Percentiles rank a stretch among this genome's conserved stretches.
Evolutionary conservation across 805 yeast genomes (phyloP).

Genomic region (Phaffomyces opuntiae): DNA sequence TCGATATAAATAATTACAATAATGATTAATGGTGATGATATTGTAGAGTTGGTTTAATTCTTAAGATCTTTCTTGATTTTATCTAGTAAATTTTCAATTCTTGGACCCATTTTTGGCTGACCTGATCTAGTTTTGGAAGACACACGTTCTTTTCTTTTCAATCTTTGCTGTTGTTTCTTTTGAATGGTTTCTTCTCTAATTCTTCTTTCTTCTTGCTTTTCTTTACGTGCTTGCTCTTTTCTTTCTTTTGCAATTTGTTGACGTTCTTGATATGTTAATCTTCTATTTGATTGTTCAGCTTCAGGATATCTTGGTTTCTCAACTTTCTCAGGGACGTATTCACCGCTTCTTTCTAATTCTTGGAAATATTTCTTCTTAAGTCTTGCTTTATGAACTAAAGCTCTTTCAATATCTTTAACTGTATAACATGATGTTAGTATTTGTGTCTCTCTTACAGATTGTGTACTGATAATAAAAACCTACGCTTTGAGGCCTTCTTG

Average conservation of each 20-base stretch:
- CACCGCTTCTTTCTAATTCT: conserved; percentile 66
- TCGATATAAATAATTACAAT: conserved; percentile 18
- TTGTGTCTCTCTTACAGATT: not conserved
- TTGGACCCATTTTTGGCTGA: conserved; percentile 88
- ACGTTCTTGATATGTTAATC: conserved; percentile 28
- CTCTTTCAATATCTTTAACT: conserved; percentile 65
- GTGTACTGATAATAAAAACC: not conserved
- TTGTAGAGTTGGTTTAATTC: too few species aligned
- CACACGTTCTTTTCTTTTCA: conserved; percentile 37
- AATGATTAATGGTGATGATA: too few species aligned
- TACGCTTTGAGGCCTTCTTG: conserved; percentile 20
- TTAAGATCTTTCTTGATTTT: conserved; percentile 48
- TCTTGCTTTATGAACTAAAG: conserved; percentile 73
- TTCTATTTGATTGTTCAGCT: conserved; percentile 12
- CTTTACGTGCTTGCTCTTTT: conserved; percentile 25
- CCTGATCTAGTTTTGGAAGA: conserved; percentile 61
- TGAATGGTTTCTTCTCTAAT: conserved; percentile 29
- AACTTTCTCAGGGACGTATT: conserved; percentile 38
- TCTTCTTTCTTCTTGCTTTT: conserved; percentile 35
- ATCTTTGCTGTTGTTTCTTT: conserved; percentile 35
- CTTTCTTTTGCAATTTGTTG: conserved; percentile 29
- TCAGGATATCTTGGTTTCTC: conserved; percentile 10
- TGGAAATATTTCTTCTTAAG: conserved; percentile 78
- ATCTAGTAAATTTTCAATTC: conserved; percentile 70
- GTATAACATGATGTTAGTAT: conserved; percentile 18